Base-by-base conservation (phyloP, 371 early-diverging fungal species). In the Globomyces sp. region DNA sequence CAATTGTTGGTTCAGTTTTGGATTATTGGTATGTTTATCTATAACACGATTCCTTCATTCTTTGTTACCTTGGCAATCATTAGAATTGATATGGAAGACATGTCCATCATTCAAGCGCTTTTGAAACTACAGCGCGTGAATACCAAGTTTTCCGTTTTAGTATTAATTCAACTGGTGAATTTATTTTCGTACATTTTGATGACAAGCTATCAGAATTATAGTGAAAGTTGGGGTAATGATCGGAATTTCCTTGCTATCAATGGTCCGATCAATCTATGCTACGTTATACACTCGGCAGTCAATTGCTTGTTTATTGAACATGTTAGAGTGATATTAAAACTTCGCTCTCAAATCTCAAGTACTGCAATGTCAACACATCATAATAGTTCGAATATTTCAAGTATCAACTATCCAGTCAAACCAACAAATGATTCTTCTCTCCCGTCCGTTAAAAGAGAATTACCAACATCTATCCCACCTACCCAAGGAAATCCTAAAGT, bases 301-400 rank as follows among this genome's bases (percentile, higher is more conserved):
- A 51, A 51, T 34, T 51, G 51, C 51, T 13, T 51, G 6, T 51
- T 51, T 13, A 51, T 51, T 51, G 51, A 51, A 13, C 51, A 51
- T 13, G 34, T 51, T 13, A 11, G 51, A 51, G 51, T 51, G 13
- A 13, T 51, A 11, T 34, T 51, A 11, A 51, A 51, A 34, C 51
- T 51, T 24, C 24, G 24, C 0, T 24, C 24, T 24, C 24, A 24
- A 24, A 24, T 24, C 24, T 24, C 24, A 24, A 24, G 24, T 24
- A 24, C 24, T 24, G 24, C 24, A 24, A 24, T 24, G 24, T 24
- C 24, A 24, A 24, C 24, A 24, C 24, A 24, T 24, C 24, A 24
- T 24, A 24, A 24, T 24, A 24, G 24, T 24, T 24, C 24, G 24
- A 24, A 24, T 24, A 24, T 24, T 24, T 24, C 24, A 24, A 24